Evolutionary conservation across 495 filamentous ascomycete genomes (phyloP), one percentile per base, ranked within the genome.

Genomic region (Oidiodendron maius): DNA sequence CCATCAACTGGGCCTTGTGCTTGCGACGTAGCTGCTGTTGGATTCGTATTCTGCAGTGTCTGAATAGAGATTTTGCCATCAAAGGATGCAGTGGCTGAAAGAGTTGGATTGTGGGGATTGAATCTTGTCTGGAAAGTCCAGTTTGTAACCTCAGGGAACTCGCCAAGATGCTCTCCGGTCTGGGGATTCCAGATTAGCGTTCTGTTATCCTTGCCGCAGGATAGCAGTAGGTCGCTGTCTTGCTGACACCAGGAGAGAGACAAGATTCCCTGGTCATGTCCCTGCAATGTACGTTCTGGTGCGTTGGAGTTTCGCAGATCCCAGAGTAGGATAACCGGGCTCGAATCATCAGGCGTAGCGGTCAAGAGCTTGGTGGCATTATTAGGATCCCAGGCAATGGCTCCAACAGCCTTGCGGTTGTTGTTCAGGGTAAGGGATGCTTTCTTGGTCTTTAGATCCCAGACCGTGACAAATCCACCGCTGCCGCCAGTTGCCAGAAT

Each of bases 81-180:
- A 55, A 97, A 97, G 2, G 91, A 95, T 15, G 94, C 94, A 9
- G 91, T 96, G 4, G 93, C 93, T 21, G 91, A 83, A 48, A 96
- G 76, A 56, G 79, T 84, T 4, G 93, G 94, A 65, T 97, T 94
- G 56, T 86, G 79, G 16, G 94, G 93, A 64, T 96, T 89, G 80
- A 91, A 99, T 55, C 82, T 80, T 4, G 93, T 96, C 64, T 90
- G 82, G 73, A 97, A 99, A 1, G 90, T 95, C 93, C 94, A 97
- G 64, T 97, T 97, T 30, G 91, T 95, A 46, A 95, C 94, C 54
- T 96, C 86, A 11, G 91, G 89, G 65, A 96, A 95, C 67, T 97
- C 91, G 48, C 94, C 93, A 39, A 88, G 86, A 4, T 75, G 69
- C 59, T 88, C 80, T 38, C 91, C 91, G 4, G 83, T 94, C 56